Percentiles rank a stretch among this genome's conserved stretches.
phyloP scores from a whole-genome alignment of 148 eudicot species.

The Diospyros kaki region DNA sequence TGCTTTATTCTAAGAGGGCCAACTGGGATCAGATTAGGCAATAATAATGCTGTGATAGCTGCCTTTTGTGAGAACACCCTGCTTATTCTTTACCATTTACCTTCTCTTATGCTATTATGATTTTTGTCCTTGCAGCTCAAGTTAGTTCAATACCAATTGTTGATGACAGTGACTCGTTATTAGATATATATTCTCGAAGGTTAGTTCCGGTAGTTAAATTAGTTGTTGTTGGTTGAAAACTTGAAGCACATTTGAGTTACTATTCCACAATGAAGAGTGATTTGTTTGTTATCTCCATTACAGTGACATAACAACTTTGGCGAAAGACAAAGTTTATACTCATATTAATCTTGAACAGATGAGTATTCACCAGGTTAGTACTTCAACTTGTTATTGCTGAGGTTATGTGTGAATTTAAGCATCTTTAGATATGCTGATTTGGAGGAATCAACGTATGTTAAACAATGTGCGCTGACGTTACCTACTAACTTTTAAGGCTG shows the following conservation, averaged over 20 bases:
- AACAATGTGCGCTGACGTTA: too few relatives aligned
- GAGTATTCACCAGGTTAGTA: constrained; percentile 51
- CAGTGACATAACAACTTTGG: constrained; percentile 72
- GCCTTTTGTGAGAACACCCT: not conserved
- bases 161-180: constrained; percentile 53
- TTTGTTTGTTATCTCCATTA: constrained; percentile 6
- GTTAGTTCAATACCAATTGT: constrained; percentile 70
- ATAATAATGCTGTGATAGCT: not conserved
- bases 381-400: not conserved
- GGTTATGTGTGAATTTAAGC: not conserved
- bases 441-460: not conserved
- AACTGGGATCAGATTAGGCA: not conserved
- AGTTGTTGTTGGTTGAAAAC: not conserved
- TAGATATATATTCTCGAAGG: constrained; percentile 67
- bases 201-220: constrained; percentile 15
- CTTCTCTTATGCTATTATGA: not conserved
- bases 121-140: constrained; percentile 44
- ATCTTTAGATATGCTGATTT: not conserved
- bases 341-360: constrained; percentile 59
- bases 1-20: not conserved
- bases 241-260: constrained; percentile 7
- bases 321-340: constrained; percentile 52
- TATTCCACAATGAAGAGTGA: not conserved
- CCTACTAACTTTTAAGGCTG: too few relatives aligned
- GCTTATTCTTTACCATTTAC: not conserved